Conservation (phyloP, 345 rosid genomes). For the Pseudoturritis turrita region DNA sequence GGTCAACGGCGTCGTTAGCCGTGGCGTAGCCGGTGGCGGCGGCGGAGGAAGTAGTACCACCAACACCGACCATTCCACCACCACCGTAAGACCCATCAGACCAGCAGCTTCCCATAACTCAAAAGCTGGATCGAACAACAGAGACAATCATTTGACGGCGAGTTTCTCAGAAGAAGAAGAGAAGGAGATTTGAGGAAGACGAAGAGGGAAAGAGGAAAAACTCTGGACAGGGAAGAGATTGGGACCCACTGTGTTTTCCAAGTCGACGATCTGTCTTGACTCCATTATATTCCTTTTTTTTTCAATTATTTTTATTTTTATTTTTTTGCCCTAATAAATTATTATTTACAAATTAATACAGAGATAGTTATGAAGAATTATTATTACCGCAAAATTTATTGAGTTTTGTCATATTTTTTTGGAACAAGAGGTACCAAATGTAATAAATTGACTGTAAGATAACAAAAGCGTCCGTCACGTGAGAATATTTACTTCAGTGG, state of each 20-base stretch:
- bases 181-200: constrained; percentile 9
- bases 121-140: neutral
- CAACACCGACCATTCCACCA: constrained; percentile 57
- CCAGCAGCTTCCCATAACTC: constrained; percentile 79
- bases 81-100: constrained; percentile 41
- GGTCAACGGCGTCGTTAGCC: constrained; percentile 71
- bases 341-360: too few species aligned
- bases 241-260: constrained; percentile 25
- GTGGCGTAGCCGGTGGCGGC: constrained; percentile 9
- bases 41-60: constrained; percentile 45
- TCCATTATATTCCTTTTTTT: neutral
- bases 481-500: too few species aligned
- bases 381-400: too few species aligned
- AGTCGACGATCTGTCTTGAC: constrained; percentile 24
- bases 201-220: neutral
- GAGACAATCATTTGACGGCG: constrained; percentile 13
- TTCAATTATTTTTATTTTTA: too few species aligned
- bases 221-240: neutral
- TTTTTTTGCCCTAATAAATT: too few species aligned
- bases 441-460: too few species aligned
- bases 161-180: neutral
- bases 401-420: too few species aligned
- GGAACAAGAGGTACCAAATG: too few species aligned
- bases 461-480: too few species aligned
- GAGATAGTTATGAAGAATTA: too few species aligned